Evolutionary conservation across 176 grass and related monocot genomes (phyloP).

Genomic region (Pontederia crassipes): DNA sequence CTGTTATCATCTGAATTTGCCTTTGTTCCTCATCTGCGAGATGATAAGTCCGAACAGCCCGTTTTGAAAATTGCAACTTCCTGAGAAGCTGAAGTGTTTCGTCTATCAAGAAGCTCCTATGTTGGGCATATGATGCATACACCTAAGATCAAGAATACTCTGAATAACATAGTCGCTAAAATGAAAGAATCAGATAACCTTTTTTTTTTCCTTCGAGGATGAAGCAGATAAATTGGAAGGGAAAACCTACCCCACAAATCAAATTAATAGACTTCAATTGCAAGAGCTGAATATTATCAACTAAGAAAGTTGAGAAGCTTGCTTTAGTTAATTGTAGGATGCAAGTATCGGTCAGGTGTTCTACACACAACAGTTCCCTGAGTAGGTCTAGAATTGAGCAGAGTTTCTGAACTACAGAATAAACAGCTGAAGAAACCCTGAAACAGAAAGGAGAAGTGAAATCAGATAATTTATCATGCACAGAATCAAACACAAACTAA

Average conservation of each 20-base stretch:
- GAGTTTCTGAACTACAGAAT: constrained; percentile 78
- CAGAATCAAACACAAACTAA: background rate
- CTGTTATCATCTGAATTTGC: constrained; percentile 99
- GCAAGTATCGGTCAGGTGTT: constrained; percentile 86
- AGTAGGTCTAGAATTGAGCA: constrained; percentile 94
- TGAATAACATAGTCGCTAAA: constrained; percentile 18
- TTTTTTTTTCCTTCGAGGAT: constrained; percentile 12
- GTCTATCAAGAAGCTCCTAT: constrained; percentile 85
- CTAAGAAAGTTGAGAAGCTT: constrained; percentile 96
- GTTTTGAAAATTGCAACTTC: constrained; percentile 88
- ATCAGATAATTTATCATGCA: constrained; percentile 24
- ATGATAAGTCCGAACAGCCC: constrained; percentile 79
- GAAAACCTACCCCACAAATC: constrained; percentile 57
- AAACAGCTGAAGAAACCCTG: constrained; percentile 67
- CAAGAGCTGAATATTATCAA: constrained; percentile 91
- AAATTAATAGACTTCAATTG: constrained; percentile 88
- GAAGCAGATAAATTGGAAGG: background rate
- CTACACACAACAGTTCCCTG: constrained; percentile 66
- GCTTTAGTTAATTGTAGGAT: constrained; percentile 91
- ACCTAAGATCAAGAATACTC: constrained; percentile 42
- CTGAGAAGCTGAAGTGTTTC: constrained; percentile 86
- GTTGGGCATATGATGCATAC: constrained; percentile 77
- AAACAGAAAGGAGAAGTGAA: constrained; percentile 8
- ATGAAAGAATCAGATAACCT: constrained; percentile 15
- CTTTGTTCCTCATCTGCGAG: constrained; percentile 93